Percentiles rank a stretch among this genome's conserved stretches.
Conservation (phyloP, 1,284 basidiomycete genomes). For the Baeospora myosura region DNA sequence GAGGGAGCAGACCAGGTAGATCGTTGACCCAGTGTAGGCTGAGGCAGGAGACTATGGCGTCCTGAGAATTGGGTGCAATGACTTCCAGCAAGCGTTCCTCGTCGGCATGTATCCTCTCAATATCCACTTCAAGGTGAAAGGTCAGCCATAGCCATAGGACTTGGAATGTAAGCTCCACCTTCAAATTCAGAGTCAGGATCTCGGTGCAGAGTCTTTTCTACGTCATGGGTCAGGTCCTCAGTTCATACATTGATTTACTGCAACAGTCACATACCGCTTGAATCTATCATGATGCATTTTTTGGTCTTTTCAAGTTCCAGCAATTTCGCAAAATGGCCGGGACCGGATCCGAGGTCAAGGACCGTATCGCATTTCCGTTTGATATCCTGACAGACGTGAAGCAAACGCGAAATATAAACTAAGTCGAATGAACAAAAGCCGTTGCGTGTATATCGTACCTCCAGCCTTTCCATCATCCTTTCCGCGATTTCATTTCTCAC, state of each 20-base stretch:
- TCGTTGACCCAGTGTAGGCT: conserved; percentile 98
- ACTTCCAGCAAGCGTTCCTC: conserved; percentile 67
- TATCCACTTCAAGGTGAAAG: conserved; percentile 43
- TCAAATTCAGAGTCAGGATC: conserved; percentile 73
- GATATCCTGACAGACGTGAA: conserved; percentile 62
- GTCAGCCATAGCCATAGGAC: conserved; percentile 7
- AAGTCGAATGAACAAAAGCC: neutral
- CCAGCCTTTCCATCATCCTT: conserved; percentile 81
- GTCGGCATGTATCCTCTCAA: conserved; percentile 68
- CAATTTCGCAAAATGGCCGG: conserved; percentile 86
- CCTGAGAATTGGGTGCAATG: conserved; percentile 72
- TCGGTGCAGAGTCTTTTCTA: conserved; percentile 61
- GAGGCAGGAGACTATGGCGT: conserved; percentile 88
- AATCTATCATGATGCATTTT: conserved; percentile 84
- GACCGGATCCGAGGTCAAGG: conserved; percentile 90
- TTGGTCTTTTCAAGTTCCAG: conserved; percentile 67
- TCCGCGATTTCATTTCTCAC: conserved; percentile 87
- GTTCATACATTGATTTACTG: neutral
- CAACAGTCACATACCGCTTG: conserved; percentile 53
- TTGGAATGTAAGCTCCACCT: conserved; percentile 41
- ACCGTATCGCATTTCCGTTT: conserved; percentile 77
- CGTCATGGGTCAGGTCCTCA: neutral
- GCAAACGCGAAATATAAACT: conserved; percentile 4
- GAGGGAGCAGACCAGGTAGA: conserved; percentile 63
- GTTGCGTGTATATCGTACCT: conserved; percentile 38